phyloP scores from a whole-genome alignment of 805 yeast genomes.

The Cyberlindnera nakhonratchasimensis region DNA sequence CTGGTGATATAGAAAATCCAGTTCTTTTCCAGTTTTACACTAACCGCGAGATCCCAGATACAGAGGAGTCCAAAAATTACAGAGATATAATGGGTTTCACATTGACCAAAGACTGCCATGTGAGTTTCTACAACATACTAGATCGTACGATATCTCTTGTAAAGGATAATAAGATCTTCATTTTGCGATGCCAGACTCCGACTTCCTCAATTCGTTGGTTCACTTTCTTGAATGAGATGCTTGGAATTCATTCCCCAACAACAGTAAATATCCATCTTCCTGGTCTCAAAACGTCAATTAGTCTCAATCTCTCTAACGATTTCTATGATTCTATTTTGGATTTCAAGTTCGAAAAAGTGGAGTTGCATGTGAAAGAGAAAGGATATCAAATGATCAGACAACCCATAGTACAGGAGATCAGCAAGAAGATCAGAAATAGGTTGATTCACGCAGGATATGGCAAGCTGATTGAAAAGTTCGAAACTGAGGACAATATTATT shows the following conservation, averaged over 20 bases:
- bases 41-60: slow-evolving; percentile 34
- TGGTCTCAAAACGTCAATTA: slow-evolving; percentile 25
- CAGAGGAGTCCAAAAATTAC: slow-evolving; percentile 13
- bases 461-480: slow-evolving; percentile 26
- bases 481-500: slow-evolving; percentile 30
- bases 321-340: slow-evolving; percentile 11
- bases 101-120: slow-evolving; percentile 31
- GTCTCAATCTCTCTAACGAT: slow-evolving; percentile 21
- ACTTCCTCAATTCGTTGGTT: slow-evolving; percentile 61
- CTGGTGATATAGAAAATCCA: slow-evolving; percentile 49
- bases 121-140: slow-evolving; percentile 56
- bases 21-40: slow-evolving; percentile 62
- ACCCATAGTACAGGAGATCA: slow-evolving; percentile 37
- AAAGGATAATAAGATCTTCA: slow-evolving; percentile 39
- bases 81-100: slow-evolving; percentile 30
- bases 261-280: slow-evolving; percentile 48
- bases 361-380: slow-evolving; percentile 5
- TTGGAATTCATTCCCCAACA: slow-evolving; percentile 43
- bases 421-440: slow-evolving; percentile 34
- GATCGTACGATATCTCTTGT: slow-evolving; percentile 68
- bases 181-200: slow-evolving; percentile 53
- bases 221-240: slow-evolving; percentile 47
- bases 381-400: slow-evolving; percentile 29
- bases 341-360: neutral
- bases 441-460: slow-evolving; percentile 29